Conservation (phyloP, 257 asterid species). For the Mitragyna speciosa region DNA sequence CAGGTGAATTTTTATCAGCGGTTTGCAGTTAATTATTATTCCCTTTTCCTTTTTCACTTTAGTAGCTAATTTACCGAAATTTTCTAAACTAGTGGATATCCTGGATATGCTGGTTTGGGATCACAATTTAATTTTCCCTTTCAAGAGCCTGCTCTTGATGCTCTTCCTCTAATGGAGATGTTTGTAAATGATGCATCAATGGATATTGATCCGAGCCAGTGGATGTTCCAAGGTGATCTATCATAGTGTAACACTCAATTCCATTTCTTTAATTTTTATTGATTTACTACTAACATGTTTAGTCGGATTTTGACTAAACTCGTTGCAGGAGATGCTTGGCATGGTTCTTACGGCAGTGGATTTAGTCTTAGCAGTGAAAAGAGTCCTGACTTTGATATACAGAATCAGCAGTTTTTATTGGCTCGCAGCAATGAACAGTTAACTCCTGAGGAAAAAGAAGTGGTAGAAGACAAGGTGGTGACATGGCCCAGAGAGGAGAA, state of each 20-base stretch:
- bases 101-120: constrained; percentile 21
- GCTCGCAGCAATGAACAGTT: constrained; percentile 13
- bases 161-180: constrained; percentile 30
- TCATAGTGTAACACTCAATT: background rate
- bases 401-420: constrained; percentile 17
- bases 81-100: constrained; percentile 21
- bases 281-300: background rate
- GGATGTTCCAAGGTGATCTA: constrained; percentile 36
- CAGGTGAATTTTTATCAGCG: constrained; percentile 37
- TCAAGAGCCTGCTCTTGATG: constrained; percentile 31
- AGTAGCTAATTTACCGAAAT: background rate
- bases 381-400: constrained; percentile 11
- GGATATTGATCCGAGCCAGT: constrained; percentile 23
- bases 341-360: constrained; percentile 8
- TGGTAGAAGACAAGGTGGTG: constrained; percentile 7
- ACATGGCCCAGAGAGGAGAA: constrained; percentile 22
- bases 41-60: background rate
- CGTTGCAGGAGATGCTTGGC: constrained; percentile 14
- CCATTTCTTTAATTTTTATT: background rate
- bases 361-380: constrained; percentile 25
- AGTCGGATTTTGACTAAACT: background rate
- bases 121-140: constrained; percentile 19
- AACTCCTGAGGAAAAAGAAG: background rate
- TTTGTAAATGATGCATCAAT: constrained; percentile 30
- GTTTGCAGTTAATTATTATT: background rate